Evolutionary conservation across 148 eudicot genomes (phyloP).

Genomic region (Dysphania ambrosioides): DNA sequence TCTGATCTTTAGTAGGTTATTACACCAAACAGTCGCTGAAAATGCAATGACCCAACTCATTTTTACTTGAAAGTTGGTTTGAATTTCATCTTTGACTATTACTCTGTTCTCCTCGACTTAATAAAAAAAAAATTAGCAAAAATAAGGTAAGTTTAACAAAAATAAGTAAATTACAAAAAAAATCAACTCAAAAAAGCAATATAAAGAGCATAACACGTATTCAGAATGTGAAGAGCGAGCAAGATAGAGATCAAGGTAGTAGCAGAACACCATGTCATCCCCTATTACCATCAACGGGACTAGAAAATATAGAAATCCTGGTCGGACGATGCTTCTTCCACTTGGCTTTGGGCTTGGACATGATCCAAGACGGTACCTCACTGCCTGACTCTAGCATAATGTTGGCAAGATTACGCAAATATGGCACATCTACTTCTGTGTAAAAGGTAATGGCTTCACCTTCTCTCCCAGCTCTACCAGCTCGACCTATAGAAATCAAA

Average conservation of each 20-base stretch:
- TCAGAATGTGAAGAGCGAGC: too few relatives aligned
- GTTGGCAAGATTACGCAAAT: constrained; percentile 70
- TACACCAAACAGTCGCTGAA: constrained; percentile 80
- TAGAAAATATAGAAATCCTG: constrained; percentile 52
- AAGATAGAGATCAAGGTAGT: too few relatives aligned
- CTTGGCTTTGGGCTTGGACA: constrained; percentile 68
- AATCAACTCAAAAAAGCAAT: too few relatives aligned
- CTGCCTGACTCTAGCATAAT: constrained; percentile 78
- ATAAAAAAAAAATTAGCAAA: too few relatives aligned
- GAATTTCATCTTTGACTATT: not conserved
- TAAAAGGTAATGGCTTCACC: constrained; percentile 91
- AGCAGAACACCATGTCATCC: too few relatives aligned
- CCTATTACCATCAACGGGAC: constrained; percentile 18
- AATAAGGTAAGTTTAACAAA: too few relatives aligned
- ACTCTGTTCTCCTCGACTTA: too few relatives aligned
- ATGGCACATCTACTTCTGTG: constrained; percentile 79
- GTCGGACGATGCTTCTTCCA: constrained; percentile 84
- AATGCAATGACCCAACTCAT: constrained; percentile 54
- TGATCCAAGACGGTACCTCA: constrained; percentile 83
- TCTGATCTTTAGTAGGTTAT: constrained; percentile 29
- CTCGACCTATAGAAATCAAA: constrained; percentile 62
- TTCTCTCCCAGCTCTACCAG: constrained; percentile 90
- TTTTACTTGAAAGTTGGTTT: not conserved
- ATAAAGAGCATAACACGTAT: too few relatives aligned
- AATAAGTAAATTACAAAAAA: too few relatives aligned